A percentile compares a stretch with the other conserved stretches of the same genome.
phyloP scores from a whole-genome alignment of 257 asterid genomes.

The Gardenia jasminoides region DNA sequence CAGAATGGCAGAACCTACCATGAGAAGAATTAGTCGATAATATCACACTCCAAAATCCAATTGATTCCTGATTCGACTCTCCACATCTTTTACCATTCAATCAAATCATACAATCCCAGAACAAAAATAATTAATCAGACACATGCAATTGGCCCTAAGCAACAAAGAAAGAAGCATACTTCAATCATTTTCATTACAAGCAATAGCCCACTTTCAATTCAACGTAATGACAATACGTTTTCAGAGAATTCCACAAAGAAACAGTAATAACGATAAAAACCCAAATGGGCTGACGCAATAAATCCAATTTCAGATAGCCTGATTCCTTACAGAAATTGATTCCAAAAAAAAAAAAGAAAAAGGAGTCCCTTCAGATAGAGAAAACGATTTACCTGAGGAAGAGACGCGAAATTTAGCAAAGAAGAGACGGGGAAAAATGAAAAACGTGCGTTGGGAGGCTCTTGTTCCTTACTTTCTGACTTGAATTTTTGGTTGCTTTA shows the following conservation, averaged over 20 bases:
- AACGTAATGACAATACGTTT: constrained; percentile 5
- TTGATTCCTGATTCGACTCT: not conserved
- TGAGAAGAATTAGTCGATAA: not conserved
- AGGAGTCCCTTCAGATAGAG: not conserved
- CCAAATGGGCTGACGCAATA: not conserved
- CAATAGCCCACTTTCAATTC: constrained; percentile 2
- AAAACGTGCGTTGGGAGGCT: constrained; percentile 6
- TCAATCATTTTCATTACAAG: not conserved
- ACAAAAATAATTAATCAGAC: not conserved
- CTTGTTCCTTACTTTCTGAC: constrained; percentile 8
- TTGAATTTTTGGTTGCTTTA: not conserved
- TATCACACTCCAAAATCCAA: not conserved
- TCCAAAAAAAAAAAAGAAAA: not conserved
- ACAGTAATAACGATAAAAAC: not conserved
- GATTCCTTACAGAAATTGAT: not conserved
- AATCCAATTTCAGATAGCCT: not conserved
- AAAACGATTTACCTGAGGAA: constrained; percentile 4
- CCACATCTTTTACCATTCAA: not conserved
- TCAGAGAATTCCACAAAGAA: not conserved
- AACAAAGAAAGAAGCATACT: not conserved
- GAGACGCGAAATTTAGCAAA: constrained; percentile 4
- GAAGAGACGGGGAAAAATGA: constrained; percentile 1
- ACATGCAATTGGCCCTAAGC: constrained; percentile 5
- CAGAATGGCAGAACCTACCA: not conserved
- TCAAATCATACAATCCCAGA: not conserved